Conservation (phyloP, 805 yeast species). For the Nematodospora valgi region DNA sequence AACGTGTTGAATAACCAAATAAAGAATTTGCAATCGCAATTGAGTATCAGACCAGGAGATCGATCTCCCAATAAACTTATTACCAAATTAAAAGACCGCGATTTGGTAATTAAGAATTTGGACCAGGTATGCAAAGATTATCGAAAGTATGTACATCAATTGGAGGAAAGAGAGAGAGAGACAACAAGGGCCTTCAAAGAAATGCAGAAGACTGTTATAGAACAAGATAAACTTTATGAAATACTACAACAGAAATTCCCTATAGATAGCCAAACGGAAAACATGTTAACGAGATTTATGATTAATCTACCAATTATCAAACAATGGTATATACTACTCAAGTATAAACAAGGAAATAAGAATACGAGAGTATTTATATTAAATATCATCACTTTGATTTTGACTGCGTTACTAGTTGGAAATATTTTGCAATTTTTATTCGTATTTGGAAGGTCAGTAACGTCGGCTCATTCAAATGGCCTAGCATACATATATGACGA, state of each 20-base stretch:
- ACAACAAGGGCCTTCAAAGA: slow-evolving; percentile 13
- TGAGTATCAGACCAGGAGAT: slow-evolving; percentile 2
- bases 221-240: slow-evolving; percentile 21
- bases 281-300: slow-evolving; percentile 15
- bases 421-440: slow-evolving; percentile 15
- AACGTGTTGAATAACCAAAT: slow-evolving; percentile 13
- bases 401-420: slow-evolving; percentile 18
- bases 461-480: neutral
- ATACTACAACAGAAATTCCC: slow-evolving; percentile 15
- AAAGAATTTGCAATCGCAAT: slow-evolving; percentile 12
- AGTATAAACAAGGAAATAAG: slow-evolving; percentile 22
- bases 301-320: slow-evolving; percentile 26
- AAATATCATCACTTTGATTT: slow-evolving; percentile 19
- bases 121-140: slow-evolving; percentile 16
- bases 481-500: slow-evolving; percentile 13
- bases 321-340: slow-evolving; percentile 23
- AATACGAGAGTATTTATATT: slow-evolving; percentile 17
- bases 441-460: too few relatives aligned
- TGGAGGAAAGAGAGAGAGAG: slow-evolving; percentile 10
- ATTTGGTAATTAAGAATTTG: slow-evolving; percentile 7
- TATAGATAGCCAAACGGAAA: neutral
- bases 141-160: slow-evolving; percentile 13
- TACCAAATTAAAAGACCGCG: slow-evolving; percentile 7
- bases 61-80: neutral
- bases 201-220: slow-evolving; percentile 10